Evolutionary conservation across 768 basidiomycete species (phyloP), one percentile per base, ranked within the genome.

Genomic region (Tephrocybe sp.): DNA sequence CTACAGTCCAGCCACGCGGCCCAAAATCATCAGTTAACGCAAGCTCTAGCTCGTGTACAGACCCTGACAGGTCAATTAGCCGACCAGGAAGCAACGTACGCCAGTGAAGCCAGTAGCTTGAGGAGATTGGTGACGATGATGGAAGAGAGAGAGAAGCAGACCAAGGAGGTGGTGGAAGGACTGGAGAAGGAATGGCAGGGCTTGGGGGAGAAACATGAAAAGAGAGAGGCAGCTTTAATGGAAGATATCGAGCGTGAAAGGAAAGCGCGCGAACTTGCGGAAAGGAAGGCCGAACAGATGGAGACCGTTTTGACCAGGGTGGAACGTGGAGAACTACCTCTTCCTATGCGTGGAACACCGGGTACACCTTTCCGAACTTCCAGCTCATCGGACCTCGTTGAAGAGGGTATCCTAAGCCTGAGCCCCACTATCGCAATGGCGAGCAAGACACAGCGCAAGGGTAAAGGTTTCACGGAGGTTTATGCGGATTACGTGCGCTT

Each of bases 381-480:
- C 16, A 69, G 69, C 21, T 49, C 58, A 38, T 51, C 69, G n/a
- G 76, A 81, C 52, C 47, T 70, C n/a, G 56, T 73, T 11, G 64
- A 71, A 22, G 79, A 84, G 31, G 75, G 77, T 8, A 79, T 84
- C 70, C 70, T 87, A 61, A 81, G 84, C 37, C 69, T 94, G 15
- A 93, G 90, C 61, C 92, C 94, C 1, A 91, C 94, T 0, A 88
- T 94, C 11, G 86, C 88, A 3, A 83, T 95, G 72, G 91, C 86
- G 6, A 84, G 84, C 68, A 82, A 76, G 53, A 80, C 86, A 18
- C 92, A 94, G 70, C 83, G 81, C 64, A 80, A 75, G 22, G 91
- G 90, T 23, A 90, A 89, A 75, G 89, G 88, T 1, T 95, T 95
- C 69, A 95, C 95, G 0, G 90, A 97, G 61, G 86, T 98, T 18